phyloP scores from a whole-genome alignment of 2,329 filamentous ascomycete species.

The Teratosphaeria pseudoeucalypti region DNA sequence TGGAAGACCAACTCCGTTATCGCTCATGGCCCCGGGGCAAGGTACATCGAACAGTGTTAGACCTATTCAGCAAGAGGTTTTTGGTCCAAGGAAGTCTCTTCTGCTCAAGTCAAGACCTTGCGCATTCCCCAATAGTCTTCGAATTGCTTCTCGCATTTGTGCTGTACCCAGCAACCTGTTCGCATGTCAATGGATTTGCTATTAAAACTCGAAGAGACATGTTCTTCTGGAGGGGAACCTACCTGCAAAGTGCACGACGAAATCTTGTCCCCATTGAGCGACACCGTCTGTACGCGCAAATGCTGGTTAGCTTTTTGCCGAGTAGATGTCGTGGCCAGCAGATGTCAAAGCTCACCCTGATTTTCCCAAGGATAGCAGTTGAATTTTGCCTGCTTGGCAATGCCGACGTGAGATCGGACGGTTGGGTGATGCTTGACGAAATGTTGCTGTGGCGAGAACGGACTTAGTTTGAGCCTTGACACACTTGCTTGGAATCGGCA shows the following conservation, averaged over 20 bases:
- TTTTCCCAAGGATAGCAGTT: neutral
- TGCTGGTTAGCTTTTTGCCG: neutral
- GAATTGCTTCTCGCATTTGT: neutral
- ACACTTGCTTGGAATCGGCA: neutral
- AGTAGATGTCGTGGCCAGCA: neutral
- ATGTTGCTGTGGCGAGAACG: neutral
- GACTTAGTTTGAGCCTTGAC: neutral
- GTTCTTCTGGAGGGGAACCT: neutral
- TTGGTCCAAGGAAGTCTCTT: conserved; percentile 9
- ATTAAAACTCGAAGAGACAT: no score
- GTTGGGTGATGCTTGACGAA: neutral
- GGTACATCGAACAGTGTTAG: no score
- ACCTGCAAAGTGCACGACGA: neutral
- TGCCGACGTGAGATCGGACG: neutral
- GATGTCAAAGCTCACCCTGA: neutral
- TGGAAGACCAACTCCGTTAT: no score
- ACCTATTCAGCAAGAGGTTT: no score
- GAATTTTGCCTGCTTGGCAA: neutral
- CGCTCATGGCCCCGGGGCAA: no score
- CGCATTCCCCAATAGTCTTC: neutral
- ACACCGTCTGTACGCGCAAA: neutral
- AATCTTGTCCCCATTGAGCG: neutral
- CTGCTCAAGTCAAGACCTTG: neutral
- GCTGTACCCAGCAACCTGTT: neutral
- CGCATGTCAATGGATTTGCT: neutral